Evolutionary conservation across 2,329 filamentous ascomycete genomes (phyloP).

Genomic region (Penicillium sp.): DNA sequence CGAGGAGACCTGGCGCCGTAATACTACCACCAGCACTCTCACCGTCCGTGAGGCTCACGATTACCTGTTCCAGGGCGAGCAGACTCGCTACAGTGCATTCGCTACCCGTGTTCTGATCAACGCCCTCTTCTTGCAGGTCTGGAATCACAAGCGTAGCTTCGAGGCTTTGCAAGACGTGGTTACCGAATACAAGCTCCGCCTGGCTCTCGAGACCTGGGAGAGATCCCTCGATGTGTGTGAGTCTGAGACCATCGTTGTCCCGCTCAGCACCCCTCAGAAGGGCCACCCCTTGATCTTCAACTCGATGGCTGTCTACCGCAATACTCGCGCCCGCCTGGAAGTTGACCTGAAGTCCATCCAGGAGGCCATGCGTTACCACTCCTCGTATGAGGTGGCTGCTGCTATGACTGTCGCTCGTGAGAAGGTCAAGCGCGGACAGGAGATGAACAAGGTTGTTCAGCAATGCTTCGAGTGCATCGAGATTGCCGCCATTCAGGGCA

Average conservation of each 20-base stretch:
- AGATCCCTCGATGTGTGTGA: constrained; percentile 92
- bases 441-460: constrained; percentile 98
- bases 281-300: constrained; percentile 97
- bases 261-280: constrained; percentile 90
- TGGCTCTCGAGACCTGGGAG: constrained; percentile 98
- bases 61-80: constrained; percentile 91
- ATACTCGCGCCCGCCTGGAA: constrained; percentile 85
- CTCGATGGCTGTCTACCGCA: constrained; percentile 94
- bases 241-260: constrained; percentile 82
- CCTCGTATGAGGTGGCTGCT: constrained; percentile 93
- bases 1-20: constrained; percentile 81
- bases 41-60: constrained; percentile 95
- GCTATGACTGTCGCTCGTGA: constrained; percentile 95
- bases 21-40: constrained; percentile 67
- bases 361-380: constrained; percentile 94
- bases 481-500: constrained; percentile 88
- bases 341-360: constrained; percentile 95
- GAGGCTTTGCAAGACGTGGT: constrained; percentile 96
- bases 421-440: constrained; percentile 88
- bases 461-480: constrained; percentile 98
- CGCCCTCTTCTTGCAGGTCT: constrained; percentile 94
- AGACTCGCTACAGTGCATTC: constrained; percentile 90
- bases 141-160: constrained; percentile 98
- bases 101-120: constrained; percentile 99
- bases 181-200: constrained; percentile 94